Conservation (phyloP, 164 flowering plant species). For the Annona cherimola region DNA sequence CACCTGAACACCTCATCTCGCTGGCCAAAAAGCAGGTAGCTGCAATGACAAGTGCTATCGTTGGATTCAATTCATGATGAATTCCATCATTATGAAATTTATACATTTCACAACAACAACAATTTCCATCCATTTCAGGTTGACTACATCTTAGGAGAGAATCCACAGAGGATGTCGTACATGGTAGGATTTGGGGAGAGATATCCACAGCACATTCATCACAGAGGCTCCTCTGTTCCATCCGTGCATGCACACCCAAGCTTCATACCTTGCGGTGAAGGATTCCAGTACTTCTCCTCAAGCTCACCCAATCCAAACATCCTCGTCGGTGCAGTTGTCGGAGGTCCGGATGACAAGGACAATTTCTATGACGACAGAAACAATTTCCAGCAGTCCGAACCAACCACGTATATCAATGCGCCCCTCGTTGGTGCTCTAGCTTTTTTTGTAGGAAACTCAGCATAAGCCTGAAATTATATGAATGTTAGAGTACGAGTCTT, state of each 20-base stretch:
- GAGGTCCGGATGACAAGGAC: slow-evolving; percentile 80
- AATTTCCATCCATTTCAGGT: slow-evolving; percentile 23
- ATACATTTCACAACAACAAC: background rate
- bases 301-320: slow-evolving; percentile 68
- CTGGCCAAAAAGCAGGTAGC: slow-evolving; percentile 63
- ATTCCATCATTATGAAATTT: no score
- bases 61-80: no score
- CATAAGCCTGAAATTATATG: background rate
- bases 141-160: slow-evolving; percentile 88
- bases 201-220: slow-evolving; percentile 76
- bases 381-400: slow-evolving; percentile 84
- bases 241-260: slow-evolving; percentile 53
- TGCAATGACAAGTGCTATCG: background rate
- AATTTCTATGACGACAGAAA: slow-evolving; percentile 64
- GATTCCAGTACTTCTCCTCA: slow-evolving; percentile 60
- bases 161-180: slow-evolving; percentile 75
- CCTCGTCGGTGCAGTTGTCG: slow-evolving; percentile 78
- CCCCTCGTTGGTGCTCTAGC: slow-evolving; percentile 90
- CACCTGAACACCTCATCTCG: slow-evolving; percentile 42
- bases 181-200: slow-evolving; percentile 86
- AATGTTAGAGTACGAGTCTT: background rate
- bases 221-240: slow-evolving; percentile 88
- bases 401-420: slow-evolving; percentile 94
- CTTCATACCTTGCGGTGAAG: slow-evolving; percentile 52
- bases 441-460: slow-evolving; percentile 34